Conservation (phyloP, 1,139 yeast species). For the Sugiyamaella castrensis region DNA sequence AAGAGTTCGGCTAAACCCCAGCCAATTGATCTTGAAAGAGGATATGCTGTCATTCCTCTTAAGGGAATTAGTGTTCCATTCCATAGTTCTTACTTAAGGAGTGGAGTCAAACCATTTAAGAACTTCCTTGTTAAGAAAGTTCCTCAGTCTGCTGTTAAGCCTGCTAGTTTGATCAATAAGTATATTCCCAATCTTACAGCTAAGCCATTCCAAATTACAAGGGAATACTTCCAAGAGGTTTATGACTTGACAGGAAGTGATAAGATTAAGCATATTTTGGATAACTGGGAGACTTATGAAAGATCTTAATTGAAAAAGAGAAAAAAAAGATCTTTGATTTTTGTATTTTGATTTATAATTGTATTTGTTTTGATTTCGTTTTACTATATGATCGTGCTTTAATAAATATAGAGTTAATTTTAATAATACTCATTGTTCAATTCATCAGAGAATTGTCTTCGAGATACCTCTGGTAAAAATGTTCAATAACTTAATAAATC, state of each 20-base stretch:
- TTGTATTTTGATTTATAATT: conserved; percentile 20
- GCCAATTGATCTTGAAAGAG: conserved; percentile 96
- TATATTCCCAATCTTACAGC: conserved; percentile 99
- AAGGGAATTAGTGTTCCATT: conserved; percentile 98
- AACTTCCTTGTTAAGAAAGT: conserved; percentile 95
- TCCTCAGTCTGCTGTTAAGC: conserved; percentile 91
- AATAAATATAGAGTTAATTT: neutral
- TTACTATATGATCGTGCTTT: neutral
- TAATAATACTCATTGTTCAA: neutral
- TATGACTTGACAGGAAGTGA: conserved; percentile 88
- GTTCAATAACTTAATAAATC: no score
- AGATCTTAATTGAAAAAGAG: conserved; percentile 12
- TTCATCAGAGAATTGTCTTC: no score
- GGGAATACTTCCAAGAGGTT: conserved; percentile 95
- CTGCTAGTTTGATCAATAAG: conserved; percentile 87
- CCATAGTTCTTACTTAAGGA: conserved; percentile 96
- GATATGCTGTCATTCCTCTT: conserved; percentile 96
- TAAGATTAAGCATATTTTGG: conserved; percentile 82
- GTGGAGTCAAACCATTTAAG: conserved; percentile 99
- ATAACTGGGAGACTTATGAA: conserved; percentile 89
- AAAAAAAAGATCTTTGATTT: conserved; percentile 7
- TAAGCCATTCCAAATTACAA: conserved; percentile 90
- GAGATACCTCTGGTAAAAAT: no score
- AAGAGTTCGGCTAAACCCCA: conserved; percentile 84
- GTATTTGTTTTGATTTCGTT: neutral